A percentile compares a stretch with the other conserved stretches of the same genome.
phyloP scores from a whole-genome alignment of 768 basidiomycete genomes.

The Inosperma sp. region DNA sequence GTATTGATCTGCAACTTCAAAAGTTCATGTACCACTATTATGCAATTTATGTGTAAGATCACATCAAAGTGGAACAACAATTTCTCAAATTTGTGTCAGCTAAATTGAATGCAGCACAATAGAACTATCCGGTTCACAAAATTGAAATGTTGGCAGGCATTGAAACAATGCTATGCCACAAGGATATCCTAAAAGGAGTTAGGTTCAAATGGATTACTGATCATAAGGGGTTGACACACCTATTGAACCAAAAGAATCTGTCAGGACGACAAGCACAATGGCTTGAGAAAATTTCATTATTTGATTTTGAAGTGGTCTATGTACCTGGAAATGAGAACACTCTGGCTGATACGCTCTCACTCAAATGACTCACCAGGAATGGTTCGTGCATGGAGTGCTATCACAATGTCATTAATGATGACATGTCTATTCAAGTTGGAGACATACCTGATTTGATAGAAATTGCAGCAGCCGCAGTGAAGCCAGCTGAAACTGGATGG shows the following conservation, averaged over 20 bases:
- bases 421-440: not conserved
- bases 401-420: constrained; percentile 17
- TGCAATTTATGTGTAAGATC: too few species aligned
- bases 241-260: constrained; percentile 30
- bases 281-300: constrained; percentile 26
- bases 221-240: constrained; percentile 23
- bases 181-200: constrained; percentile 27
- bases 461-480: not conserved
- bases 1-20: too few species aligned
- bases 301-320: constrained; percentile 19
- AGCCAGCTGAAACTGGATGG: constrained; percentile 10
- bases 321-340: constrained; percentile 26
- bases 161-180: constrained; percentile 28
- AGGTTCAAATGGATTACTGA: constrained; percentile 29
- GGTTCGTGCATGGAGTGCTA: constrained; percentile 17
- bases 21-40: too few species aligned
- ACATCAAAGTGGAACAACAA: too few species aligned
- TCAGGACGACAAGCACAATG: constrained; percentile 33
- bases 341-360: constrained; percentile 21
- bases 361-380: constrained; percentile 20
- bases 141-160: constrained; percentile 35
- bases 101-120: too few species aligned
- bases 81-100: too few species aligned
- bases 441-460: constrained; percentile 15
- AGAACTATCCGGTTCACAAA: too few species aligned